Conservation (phyloP, 257 asterid species). For the Anisodus acutangulus region DNA sequence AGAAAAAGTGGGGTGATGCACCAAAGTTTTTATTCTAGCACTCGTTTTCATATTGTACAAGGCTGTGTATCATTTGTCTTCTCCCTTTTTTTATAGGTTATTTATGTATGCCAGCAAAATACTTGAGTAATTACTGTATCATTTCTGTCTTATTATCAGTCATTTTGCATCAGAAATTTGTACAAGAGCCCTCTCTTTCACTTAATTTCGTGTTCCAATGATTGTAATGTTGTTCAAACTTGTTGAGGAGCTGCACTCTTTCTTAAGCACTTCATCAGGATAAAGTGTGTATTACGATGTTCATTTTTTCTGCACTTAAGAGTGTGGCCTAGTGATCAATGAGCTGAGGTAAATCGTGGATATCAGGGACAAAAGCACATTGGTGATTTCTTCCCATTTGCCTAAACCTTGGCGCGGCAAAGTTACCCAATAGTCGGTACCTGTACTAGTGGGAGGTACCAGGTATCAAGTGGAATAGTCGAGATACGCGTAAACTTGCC, state of each 20-base stretch:
- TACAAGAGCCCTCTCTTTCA: background rate
- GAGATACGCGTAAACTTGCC: background rate
- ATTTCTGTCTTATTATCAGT: background rate
- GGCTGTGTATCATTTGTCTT: background rate
- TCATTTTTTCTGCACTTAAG: background rate
- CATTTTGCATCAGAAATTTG: background rate
- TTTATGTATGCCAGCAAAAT: too few relatives aligned
- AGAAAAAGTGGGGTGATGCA: background rate
- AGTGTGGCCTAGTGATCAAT: background rate
- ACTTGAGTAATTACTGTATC: background rate
- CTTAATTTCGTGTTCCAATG: background rate
- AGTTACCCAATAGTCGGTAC: background rate
- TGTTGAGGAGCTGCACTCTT: background rate
- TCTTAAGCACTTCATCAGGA: background rate
- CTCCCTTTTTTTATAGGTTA: too few relatives aligned
- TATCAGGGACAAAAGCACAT: background rate
- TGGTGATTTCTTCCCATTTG: background rate
- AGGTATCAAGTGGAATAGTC: background rate
- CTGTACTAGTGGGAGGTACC: background rate
- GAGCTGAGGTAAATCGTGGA: background rate
- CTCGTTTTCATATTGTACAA: background rate
- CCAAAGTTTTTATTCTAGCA: background rate
- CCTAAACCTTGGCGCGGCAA: background rate
- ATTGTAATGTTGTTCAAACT: background rate
- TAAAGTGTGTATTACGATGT: background rate